Evolutionary conservation across 1,284 basidiomycete species (phyloP).

Genomic region (Ceratobasidium sp.): DNA sequence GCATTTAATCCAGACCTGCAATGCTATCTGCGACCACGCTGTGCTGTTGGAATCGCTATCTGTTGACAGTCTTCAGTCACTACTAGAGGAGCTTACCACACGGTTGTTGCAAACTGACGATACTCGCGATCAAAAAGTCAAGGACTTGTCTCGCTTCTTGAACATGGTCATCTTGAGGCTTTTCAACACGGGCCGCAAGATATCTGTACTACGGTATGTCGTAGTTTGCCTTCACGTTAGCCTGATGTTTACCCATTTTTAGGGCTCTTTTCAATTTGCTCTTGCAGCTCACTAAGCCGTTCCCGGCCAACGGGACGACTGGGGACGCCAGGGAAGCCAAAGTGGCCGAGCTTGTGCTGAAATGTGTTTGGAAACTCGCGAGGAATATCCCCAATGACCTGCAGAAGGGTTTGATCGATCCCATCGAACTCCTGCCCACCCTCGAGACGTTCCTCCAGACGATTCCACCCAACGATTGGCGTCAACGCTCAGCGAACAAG

Average conservation of each 20-base stretch:
- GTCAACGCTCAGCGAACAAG: conserved; percentile 87
- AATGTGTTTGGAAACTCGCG: conserved; percentile 99
- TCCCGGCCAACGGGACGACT: conserved; percentile 75
- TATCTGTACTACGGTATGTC: conserved; percentile 89
- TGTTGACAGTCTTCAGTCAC: conserved; percentile 79
- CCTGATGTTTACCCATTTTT: conserved; percentile 19
- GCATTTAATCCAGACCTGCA: conserved; percentile 94
- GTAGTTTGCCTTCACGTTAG: background rate
- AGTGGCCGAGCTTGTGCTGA: conserved; percentile 95
- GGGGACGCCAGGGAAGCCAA: conserved; percentile 84
- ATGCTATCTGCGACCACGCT: conserved; percentile 89
- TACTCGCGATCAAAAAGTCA: conserved; percentile 76
- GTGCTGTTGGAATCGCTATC: conserved; percentile 85
- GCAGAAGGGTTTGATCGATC: conserved; percentile 81
- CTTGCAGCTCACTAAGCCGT: conserved; percentile 88
- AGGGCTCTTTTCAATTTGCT: conserved; percentile 86
- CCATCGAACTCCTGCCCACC: conserved; percentile 90
- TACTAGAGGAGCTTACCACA: conserved; percentile 89
- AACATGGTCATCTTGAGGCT: conserved; percentile 97
- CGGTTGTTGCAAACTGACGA: conserved; percentile 94
- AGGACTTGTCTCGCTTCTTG: conserved; percentile 94
- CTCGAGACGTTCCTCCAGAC: conserved; percentile 95
- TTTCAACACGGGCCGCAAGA: conserved; percentile 91
- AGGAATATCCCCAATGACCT: conserved; percentile 94
- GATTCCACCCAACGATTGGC: conserved; percentile 96